Evolutionary conservation across 345 rosid genomes (phyloP).

Genomic region (Salix arbutifolia): DNA sequence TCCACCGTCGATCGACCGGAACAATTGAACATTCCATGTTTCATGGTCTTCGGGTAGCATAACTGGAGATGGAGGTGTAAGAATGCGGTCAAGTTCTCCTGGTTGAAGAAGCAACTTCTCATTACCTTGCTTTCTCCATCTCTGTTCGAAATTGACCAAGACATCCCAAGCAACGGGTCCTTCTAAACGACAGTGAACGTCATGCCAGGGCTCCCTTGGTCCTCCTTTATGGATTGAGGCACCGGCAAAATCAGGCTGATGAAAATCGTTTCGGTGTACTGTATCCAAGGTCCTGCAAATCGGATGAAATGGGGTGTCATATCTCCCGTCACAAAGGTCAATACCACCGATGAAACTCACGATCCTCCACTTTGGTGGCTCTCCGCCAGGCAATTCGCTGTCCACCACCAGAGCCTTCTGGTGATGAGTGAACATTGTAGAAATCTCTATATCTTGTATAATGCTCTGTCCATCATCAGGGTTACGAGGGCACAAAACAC

Average conservation of each 20-base stretch:
- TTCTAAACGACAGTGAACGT: constrained; percentile 43
- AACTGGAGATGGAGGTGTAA: constrained; percentile 27
- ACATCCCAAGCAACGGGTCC: constrained; percentile 49
- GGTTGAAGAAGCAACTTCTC: constrained; percentile 26
- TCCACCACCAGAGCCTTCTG: constrained; percentile 53
- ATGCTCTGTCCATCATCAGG: constrained; percentile 41
- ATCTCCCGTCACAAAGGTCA: constrained; percentile 58
- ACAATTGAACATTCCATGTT: constrained; percentile 45
- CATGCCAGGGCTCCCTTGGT: constrained; percentile 56
- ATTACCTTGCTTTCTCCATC: constrained; percentile 47
- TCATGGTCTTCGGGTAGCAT: constrained; percentile 24
- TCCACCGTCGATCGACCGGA: constrained; percentile 48
- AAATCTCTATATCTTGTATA: constrained; percentile 35
- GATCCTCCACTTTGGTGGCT: constrained; percentile 27
- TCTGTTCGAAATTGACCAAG: constrained; percentile 43
- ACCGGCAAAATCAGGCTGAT: constrained; percentile 35
- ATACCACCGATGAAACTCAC: constrained; percentile 57
- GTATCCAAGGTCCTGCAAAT: constrained; percentile 36
- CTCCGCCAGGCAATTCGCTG: constrained; percentile 19
- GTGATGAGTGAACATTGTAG: constrained; percentile 54
- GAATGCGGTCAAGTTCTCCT: constrained; percentile 13
- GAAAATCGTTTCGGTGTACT: constrained; percentile 36
- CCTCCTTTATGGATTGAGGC: constrained; percentile 40
- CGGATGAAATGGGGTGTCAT: constrained; percentile 43
- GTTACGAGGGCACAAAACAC: constrained; percentile 51